A percentile compares a stretch with the other conserved stretches of the same genome.
These are phyloP conservation scores for Penicillium capsulatum DNA, from an alignment of 2,329 filamentous ascomycete genomes.

Conservation along the genomic window DNA sequence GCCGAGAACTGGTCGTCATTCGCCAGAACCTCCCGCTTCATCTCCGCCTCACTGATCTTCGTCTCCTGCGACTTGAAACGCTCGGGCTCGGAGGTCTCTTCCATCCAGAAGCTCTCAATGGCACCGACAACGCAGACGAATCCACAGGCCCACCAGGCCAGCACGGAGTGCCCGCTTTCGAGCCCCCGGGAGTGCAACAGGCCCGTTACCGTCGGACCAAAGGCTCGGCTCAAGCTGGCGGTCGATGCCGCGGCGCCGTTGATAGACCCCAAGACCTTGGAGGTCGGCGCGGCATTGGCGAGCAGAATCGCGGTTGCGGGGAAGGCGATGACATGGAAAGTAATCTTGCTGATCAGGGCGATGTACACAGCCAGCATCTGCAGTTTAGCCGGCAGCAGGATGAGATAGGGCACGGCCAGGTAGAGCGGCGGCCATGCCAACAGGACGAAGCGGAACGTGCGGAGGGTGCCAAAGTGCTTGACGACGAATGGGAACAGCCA, in stretches of 20 bases:
- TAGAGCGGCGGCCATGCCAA: slow-evolving; percentile 84
- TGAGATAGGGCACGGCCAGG: slow-evolving; percentile 80
- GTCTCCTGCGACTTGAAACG: slow-evolving; percentile 33
- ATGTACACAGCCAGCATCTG: slow-evolving; percentile 72
- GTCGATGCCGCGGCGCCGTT: slow-evolving; percentile 90
- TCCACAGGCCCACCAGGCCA: slow-evolving; percentile 91
- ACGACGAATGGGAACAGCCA: slow-evolving; percentile 78
- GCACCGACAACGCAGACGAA: slow-evolving; percentile 71
- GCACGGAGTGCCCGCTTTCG: slow-evolving; percentile 73
- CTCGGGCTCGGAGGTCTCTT: slow-evolving; percentile 52
- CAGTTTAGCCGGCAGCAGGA: slow-evolving; percentile 68
- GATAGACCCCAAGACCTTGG: slow-evolving; percentile 80
- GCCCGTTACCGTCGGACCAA: slow-evolving; percentile 85
- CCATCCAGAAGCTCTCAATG: slow-evolving; percentile 69
- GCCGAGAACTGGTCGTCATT: slow-evolving; percentile 16
- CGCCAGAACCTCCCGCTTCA: slow-evolving; percentile 23
- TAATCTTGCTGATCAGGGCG: slow-evolving; percentile 86
- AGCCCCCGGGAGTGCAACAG: slow-evolving; percentile 78
- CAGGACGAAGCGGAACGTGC: slow-evolving; percentile 76
- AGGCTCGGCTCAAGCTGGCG: slow-evolving; percentile 80
- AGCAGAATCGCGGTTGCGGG: slow-evolving; percentile 85
- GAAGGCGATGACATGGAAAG: slow-evolving; percentile 84
- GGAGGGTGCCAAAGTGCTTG: slow-evolving; percentile 69
- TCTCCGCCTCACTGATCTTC: slow-evolving; percentile 27
- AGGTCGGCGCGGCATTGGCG: slow-evolving; percentile 80